Base-by-base conservation (phyloP, 2,329 filamentous ascomycete genomes). In the Helotiales sp. region DNA sequence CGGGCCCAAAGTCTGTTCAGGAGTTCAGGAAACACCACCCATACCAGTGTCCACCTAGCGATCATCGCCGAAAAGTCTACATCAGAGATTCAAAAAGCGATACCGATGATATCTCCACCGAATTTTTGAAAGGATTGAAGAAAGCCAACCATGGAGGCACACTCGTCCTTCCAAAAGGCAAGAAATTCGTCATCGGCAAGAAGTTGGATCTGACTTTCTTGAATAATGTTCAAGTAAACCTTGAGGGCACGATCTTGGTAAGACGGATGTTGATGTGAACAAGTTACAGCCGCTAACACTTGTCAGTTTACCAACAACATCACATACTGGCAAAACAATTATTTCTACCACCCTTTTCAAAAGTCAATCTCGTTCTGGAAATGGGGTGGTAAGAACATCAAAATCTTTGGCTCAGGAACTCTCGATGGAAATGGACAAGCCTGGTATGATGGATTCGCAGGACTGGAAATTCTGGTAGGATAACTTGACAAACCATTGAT, bases 181-280 rank as follows among this genome's bases (percentile, higher is more conserved):
- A 70, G 26, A 70, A 58, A 2, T 71, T 68, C 43, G 66, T 71
- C 3, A 82, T 89, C 65, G 85, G 84, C 30, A 87, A 83, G 2
- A 85, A 86, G 4, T 73, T 91, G 32, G 86, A 91, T 70, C 76
- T 91, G 68, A 89, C 86, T 0, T 89, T 88, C 75, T 78, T 91
- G 28, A 80, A 86, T 57, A 79, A 86, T 69, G 80, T 91, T 22
- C 88, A 91, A 75, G 78, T 90, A 28, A 84, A 83, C 62, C 80
- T 88, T 45, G 86, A 89, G 65, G 87, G 87, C 32, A 84, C 87
- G 73, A 80, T 87, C 40, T 80, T 82, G 76, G 80, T 81, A 71
- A 22, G 59, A 64, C 10, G 6, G 0, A 13, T 34, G 1, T 20
- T 8, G 2, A 40, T 22, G 32, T 5, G 15, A 20, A 20, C 13